Conservation (phyloP, 2,329 filamentous ascomycete species). For the Mycocentrospora acerina region DNA sequence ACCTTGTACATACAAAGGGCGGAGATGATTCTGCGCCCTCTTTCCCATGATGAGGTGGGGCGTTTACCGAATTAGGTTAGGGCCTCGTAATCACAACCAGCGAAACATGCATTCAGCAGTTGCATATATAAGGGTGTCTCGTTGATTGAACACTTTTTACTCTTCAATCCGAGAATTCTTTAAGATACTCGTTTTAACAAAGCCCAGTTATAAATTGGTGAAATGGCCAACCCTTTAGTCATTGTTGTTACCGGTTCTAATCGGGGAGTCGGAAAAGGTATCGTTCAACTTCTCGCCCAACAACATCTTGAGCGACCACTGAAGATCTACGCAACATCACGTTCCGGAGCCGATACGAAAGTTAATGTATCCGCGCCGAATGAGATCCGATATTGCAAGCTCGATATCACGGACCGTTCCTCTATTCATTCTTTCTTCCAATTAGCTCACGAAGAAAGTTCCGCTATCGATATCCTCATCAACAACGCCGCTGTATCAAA, state of each 20-base stretch:
- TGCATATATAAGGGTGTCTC: too few relatives aligned
- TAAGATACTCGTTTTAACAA: too few relatives aligned
- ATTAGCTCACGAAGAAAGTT: slow-evolving; percentile 1
- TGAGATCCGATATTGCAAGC: slow-evolving; percentile 12
- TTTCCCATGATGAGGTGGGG: too few relatives aligned
- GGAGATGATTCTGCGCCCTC: too few relatives aligned
- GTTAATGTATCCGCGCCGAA: slow-evolving; percentile 9
- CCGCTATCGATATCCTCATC: slow-evolving; percentile 19
- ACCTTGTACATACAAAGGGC: too few relatives aligned
- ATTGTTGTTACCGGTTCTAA: slow-evolving; percentile 26
- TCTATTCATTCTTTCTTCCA: slow-evolving; percentile 19
- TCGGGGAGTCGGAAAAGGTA: slow-evolving; percentile 25
- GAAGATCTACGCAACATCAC: slow-evolving; percentile 22
- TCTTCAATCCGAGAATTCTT: too few relatives aligned
- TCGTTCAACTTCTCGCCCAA: slow-evolving; percentile 19
- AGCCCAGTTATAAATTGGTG: too few relatives aligned
- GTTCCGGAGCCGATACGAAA: slow-evolving; percentile 13
- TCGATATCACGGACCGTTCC: slow-evolving; percentile 14
- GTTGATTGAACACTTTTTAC: too few relatives aligned
- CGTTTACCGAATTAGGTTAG: too few relatives aligned
- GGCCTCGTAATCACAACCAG: too few relatives aligned
- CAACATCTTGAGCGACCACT: slow-evolving; percentile 12
- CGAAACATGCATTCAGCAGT: too few relatives aligned
- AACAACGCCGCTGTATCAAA: slow-evolving; percentile 26
- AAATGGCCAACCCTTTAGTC: slow-evolving; percentile 16